Evolutionary conservation across 1,284 basidiomycete species (phyloP).

Genomic region (Xanthoconium separans): DNA sequence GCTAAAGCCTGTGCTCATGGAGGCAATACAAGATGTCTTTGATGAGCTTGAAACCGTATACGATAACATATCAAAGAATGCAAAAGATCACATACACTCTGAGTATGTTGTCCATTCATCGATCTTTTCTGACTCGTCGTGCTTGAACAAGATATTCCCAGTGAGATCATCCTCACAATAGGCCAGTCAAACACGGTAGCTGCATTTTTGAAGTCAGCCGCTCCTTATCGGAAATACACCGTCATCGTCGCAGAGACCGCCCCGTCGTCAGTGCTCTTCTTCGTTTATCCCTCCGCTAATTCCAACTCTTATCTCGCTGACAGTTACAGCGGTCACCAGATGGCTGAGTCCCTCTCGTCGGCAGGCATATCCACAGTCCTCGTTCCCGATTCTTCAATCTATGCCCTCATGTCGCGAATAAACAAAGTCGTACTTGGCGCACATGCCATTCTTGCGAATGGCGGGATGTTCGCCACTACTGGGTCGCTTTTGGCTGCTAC

Average conservation of each 20-base stretch:
- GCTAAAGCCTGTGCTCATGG: constrained; percentile 80
- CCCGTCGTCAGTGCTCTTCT: constrained; percentile 64
- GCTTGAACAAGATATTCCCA: constrained; percentile 33
- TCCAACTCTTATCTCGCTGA: constrained; percentile 4
- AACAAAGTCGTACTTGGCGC: constrained; percentile 95
- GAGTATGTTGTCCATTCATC: constrained; percentile 58
- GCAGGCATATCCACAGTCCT: constrained; percentile 91
- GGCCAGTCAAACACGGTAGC: constrained; percentile 96
- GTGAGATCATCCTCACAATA: constrained; percentile 94
- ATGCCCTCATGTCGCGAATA: constrained; percentile 94
- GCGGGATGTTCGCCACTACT: constrained; percentile 88
- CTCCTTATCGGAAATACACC: constrained; percentile 90
- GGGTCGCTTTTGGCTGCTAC: constrained; percentile 85
- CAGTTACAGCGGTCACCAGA: constrained; percentile 83
- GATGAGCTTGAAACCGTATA: constrained; percentile 97
- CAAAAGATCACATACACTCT: constrained; percentile 95
- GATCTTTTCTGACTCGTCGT: neutral
- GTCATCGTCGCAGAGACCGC: constrained; percentile 96
- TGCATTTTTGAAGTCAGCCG: constrained; percentile 88
- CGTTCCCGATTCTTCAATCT: constrained; percentile 93
- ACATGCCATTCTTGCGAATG: constrained; percentile 93
- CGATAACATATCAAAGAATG: constrained; percentile 92
- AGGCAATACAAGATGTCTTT: constrained; percentile 90
- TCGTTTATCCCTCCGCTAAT: neutral
- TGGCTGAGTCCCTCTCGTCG: constrained; percentile 78